A percentile compares a stretch with the other conserved stretches of the same genome.
Evolutionary conservation across 78 protist genomes (phyloP).

Genomic region (Dictyostelium capitatum): DNA sequence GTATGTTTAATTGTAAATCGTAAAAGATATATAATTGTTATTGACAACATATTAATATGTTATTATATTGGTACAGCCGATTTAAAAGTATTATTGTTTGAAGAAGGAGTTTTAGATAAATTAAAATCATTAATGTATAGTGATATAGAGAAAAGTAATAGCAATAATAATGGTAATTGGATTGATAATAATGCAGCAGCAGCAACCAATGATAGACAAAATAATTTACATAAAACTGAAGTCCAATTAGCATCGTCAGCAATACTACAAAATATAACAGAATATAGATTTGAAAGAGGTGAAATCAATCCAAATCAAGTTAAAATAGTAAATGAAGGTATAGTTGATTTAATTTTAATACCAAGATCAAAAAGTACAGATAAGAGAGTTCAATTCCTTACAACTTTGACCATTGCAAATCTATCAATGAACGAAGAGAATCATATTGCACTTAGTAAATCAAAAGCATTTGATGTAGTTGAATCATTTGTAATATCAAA

Average conservation of each 20-base stretch:
- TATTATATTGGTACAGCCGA: constrained; percentile 43
- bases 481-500: constrained; percentile 58
- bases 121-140: constrained; percentile 30
- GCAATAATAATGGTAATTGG: background rate
- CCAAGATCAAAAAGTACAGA: constrained; percentile 74
- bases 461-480: constrained; percentile 66
- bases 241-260: constrained; percentile 76
- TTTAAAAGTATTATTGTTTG: constrained; percentile 68
- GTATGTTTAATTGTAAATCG: background rate
- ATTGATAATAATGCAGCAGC: background rate
- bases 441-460: constrained; percentile 16
- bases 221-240: constrained; percentile 55
- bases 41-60: too few species aligned
- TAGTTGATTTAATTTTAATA: constrained; percentile 46
- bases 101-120: constrained; percentile 80
- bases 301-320: constrained; percentile 81
- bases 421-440: constrained; percentile 80
- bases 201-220: constrained; percentile 27
- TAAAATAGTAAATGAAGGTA: constrained; percentile 71
- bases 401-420: constrained; percentile 64
- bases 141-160: constrained; percentile 13
- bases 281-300: constrained; percentile 76
- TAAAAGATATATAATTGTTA: too few species aligned
- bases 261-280: constrained; percentile 72
- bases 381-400: constrained; percentile 63